Conservation (phyloP, 2,329 filamentous ascomycete genomes). For the Talaromyces sp. region DNA sequence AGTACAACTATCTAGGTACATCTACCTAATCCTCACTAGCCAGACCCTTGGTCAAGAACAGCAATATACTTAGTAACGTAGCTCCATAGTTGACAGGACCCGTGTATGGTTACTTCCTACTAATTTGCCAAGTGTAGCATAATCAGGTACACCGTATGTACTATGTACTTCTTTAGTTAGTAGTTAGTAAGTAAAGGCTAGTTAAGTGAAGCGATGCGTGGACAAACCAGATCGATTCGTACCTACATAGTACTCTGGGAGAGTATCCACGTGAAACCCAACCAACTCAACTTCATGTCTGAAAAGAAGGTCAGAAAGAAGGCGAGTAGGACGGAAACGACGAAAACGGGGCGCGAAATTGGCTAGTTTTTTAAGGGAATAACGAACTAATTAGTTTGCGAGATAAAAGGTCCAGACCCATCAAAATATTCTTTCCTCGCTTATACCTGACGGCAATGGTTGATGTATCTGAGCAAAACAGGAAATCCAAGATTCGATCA, state of each 20-base stretch:
- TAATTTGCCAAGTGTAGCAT: not conserved
- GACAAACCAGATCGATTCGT: slow-evolving; percentile 4
- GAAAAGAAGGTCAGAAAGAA: not conserved
- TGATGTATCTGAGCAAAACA: slow-evolving; percentile 11
- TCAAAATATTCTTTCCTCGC: too few species aligned
- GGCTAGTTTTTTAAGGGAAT: not conserved
- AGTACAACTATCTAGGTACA: not conserved
- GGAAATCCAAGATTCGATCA: slow-evolving; percentile 7
- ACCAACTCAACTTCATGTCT: not conserved
- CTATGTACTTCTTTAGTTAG: not conserved
- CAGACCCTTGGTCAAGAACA: not conserved
- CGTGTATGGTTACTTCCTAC: slow-evolving; percentile 1
- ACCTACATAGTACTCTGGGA: not conserved
- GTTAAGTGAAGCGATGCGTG: slow-evolving; percentile 9
- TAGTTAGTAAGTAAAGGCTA: not conserved
- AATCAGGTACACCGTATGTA: slow-evolving; percentile 2
- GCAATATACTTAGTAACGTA: not conserved
- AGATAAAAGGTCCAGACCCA: not conserved
- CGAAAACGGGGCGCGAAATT: slow-evolving; percentile 2
- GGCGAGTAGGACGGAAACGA: not conserved
- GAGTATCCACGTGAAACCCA: slow-evolving; percentile 1
- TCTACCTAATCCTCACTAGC: not conserved
- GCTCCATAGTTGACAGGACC: slow-evolving; percentile 8
- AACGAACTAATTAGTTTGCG: not conserved
- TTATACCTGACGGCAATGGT: not conserved